phyloP scores from a whole-genome alignment of 805 yeast genomes.

The Ogataea pini region DNA sequence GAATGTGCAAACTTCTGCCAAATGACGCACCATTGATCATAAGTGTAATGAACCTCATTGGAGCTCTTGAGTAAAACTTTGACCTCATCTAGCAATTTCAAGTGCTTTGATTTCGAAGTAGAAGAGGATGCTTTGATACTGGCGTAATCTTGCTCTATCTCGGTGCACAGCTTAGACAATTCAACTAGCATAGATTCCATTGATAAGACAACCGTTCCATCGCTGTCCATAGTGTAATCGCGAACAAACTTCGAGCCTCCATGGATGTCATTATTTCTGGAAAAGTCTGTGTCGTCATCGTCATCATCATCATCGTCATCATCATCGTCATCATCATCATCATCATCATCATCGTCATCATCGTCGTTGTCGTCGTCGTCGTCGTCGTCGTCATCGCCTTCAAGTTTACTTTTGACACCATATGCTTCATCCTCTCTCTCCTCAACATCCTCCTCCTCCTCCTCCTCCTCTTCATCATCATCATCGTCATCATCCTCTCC shows the following conservation, averaged over 20 bases:
- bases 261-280: conserved; percentile 4
- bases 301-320: conserved; percentile 13
- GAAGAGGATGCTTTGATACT: conserved; percentile 23
- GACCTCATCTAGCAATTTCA: conserved; percentile 33
- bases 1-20: conserved; percentile 43
- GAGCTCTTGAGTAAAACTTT: conserved; percentile 26
- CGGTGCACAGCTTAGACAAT: conserved; percentile 21
- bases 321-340: conserved; percentile 13
- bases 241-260: conserved; percentile 12
- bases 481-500: conserved; percentile 4
- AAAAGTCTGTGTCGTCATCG: conserved; percentile 11
- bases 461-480: conserved; percentile 10
- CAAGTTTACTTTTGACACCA: conserved; percentile 4
- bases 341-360: conserved; percentile 3
- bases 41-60: conserved; percentile 20
- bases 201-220: conserved; percentile 22
- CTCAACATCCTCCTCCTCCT: conserved; percentile 15
- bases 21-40: conserved; percentile 35
- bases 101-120: conserved; percentile 30
- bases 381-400: conserved; percentile 6
- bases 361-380: conserved; percentile 22
- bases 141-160: conserved; percentile 23
- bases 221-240: conserved; percentile 25
- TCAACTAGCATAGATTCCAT: conserved; percentile 16
- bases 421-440: conserved; percentile 22